These are phyloP conservation scores for Sporothrix luriei DNA, from an alignment of 2,329 filamentous ascomycete species.

Conservation along the genomic window DNA sequence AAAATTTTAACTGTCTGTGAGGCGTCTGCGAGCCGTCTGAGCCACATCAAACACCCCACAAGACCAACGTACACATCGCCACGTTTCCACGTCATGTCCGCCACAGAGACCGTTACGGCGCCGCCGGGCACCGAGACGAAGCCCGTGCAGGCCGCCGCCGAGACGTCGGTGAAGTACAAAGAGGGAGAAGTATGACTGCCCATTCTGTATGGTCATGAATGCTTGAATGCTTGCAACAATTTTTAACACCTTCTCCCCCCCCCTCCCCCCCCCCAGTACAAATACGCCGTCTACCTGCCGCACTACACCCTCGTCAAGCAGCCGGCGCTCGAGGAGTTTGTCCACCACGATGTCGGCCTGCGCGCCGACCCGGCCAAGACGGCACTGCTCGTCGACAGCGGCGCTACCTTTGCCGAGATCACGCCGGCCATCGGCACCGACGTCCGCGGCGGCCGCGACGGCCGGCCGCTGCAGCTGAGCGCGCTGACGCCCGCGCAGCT, in stretches of 20 bases:
- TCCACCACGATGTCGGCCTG: conserved; percentile 32
- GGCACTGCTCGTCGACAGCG: conserved; percentile 30
- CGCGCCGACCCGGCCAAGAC: conserved; percentile 32
- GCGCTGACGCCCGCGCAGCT: conserved; percentile 17
- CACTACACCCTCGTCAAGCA: conserved; percentile 31
- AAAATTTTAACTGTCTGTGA: background rate
- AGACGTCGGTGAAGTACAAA: conserved; percentile 34
- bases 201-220: background rate
- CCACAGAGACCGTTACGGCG: background rate
- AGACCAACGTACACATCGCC: background rate
- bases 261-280: too few relatives aligned
- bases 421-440: conserved; percentile 33
- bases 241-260: too few relatives aligned
- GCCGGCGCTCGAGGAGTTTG: conserved; percentile 33
- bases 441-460: conserved; percentile 11
- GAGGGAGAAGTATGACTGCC: conserved; percentile 19
- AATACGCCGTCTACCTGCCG: conserved; percentile 32
- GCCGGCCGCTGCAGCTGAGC: conserved; percentile 27
- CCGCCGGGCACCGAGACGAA: background rate
- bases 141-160: conserved; percentile 22
- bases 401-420: conserved; percentile 30
- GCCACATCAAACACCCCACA: background rate
- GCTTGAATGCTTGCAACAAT: too few relatives aligned
- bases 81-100: conserved; percentile 3
- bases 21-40: too few relatives aligned